These are phyloP conservation scores for Fusarium sp. DNA, from an alignment of 2,329 filamentous ascomycete species.

Conservation along the genomic window DNA sequence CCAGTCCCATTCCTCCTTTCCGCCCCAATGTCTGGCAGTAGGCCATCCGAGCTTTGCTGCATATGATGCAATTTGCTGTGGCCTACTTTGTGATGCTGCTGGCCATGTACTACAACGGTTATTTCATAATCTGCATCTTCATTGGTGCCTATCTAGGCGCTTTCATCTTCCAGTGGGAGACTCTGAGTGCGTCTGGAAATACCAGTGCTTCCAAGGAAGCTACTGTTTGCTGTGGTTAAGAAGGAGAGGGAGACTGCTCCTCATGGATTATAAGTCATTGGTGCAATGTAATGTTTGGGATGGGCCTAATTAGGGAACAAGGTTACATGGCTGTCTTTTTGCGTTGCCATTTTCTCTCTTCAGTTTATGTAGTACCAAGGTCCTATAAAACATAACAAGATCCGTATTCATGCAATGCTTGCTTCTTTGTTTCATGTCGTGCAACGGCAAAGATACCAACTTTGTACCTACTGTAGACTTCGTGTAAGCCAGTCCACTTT, in stretches of 20 bases:
- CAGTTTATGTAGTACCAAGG: neutral
- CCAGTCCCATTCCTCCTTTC: slow-evolving; percentile 53
- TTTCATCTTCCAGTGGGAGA: slow-evolving; percentile 81
- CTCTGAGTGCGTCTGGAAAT: slow-evolving; percentile 50
- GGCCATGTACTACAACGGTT: slow-evolving; percentile 72
- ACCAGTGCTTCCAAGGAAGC: slow-evolving; percentile 56
- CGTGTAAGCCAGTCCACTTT: neutral
- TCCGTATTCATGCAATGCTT: neutral
- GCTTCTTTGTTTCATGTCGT: neutral
- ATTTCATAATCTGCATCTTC: slow-evolving; percentile 85
- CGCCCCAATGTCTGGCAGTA: slow-evolving; percentile 76
- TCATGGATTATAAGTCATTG: neutral
- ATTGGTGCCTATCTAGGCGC: slow-evolving; percentile 80
- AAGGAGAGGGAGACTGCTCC: neutral
- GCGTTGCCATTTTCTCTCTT: neutral
- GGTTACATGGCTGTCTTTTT: neutral
- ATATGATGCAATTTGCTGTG: slow-evolving; percentile 78
- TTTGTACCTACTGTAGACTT: neutral
- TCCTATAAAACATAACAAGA: neutral
- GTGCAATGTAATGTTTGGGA: neutral
- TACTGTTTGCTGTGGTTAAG: slow-evolving; percentile 58
- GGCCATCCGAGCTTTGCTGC: slow-evolving; percentile 73
- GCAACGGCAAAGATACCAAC: neutral
- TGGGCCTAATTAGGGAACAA: neutral
- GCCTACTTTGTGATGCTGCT: slow-evolving; percentile 84